phyloP scores from a whole-genome alignment of 1,284 basidiomycete species.

The Leucoagaricus sp. region DNA sequence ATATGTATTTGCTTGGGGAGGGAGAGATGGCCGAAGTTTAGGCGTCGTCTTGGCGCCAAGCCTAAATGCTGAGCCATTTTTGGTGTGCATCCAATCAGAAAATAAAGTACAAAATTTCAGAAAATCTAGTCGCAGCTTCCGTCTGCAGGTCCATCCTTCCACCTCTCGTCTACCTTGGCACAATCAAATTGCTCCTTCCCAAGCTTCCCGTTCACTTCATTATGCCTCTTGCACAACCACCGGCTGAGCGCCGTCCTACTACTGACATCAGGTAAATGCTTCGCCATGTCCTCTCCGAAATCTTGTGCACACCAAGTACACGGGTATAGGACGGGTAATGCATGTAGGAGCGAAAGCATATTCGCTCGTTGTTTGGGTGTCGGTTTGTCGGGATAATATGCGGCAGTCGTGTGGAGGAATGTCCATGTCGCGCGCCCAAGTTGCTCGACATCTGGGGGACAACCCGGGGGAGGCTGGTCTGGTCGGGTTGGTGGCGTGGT shows the following conservation, averaged over 20 bases:
- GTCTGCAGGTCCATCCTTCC: conserved; percentile 89
- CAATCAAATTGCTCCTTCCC: conserved; percentile 87
- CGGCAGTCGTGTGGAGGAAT: conserved; percentile 91
- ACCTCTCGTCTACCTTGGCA: conserved; percentile 77
- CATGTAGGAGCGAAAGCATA: conserved; percentile 78
- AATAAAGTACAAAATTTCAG: not conserved
- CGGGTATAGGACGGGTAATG: conserved; percentile 84
- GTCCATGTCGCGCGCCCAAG: conserved; percentile 94
- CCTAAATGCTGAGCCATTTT: not conserved
- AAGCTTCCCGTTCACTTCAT: conserved; percentile 85
- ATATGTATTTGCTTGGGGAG: not conserved
- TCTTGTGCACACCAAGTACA: conserved; percentile 85
- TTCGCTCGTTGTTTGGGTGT: conserved; percentile 70
- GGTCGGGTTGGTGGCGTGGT: conserved; percentile 21
- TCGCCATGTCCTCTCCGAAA: conserved; percentile 68
- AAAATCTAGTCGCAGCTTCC: conserved; percentile 78
- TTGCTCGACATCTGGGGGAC: conserved; percentile 85
- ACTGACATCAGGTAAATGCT: conserved; percentile 74
- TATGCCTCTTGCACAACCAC: conserved; percentile 92
- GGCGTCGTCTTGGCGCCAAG: not conserved
- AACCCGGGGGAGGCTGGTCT: conserved; percentile 60
- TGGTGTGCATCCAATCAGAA: not conserved
- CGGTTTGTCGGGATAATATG: conserved; percentile 88
- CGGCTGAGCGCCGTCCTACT: conserved; percentile 67
- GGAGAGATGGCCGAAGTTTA: not conserved